Conservation (phyloP, 2,329 filamentous ascomycete genomes). For the Nemania serpens region DNA sequence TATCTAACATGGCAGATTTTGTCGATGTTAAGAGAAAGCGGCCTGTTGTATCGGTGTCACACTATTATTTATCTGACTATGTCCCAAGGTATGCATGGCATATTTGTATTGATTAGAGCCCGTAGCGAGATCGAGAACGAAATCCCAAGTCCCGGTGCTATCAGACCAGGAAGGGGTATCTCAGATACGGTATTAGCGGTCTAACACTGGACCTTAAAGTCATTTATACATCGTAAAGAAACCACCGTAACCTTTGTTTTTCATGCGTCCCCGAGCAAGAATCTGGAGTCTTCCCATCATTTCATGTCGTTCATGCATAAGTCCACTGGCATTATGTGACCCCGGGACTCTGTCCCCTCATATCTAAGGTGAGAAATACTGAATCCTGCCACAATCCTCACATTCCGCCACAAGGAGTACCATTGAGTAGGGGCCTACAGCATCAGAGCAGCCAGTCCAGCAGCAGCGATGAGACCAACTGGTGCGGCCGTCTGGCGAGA, state of each 20-base stretch:
- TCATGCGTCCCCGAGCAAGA: constrained; percentile 30
- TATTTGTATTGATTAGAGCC: constrained; percentile 38
- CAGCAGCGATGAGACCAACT: constrained; percentile 37
- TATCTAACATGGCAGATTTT: no score
- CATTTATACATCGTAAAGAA: constrained; percentile 42
- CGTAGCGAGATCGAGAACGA: constrained; percentile 36
- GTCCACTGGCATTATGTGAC: constrained; percentile 36
- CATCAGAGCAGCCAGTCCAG: constrained; percentile 39
- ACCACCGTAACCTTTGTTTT: constrained; percentile 33
- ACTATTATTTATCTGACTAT: not conserved
- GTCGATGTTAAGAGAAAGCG: not conserved
- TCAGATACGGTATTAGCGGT: constrained; percentile 39
- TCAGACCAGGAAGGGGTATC: constrained; percentile 39
- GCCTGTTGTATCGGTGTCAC: not conserved
- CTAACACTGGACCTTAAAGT: constrained; percentile 30
- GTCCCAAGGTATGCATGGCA: constrained; percentile 13
- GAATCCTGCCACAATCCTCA: constrained; percentile 27
- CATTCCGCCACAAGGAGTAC: constrained; percentile 15
- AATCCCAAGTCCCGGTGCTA: constrained; percentile 37
- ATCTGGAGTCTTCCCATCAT: constrained; percentile 30
- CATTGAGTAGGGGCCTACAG: constrained; percentile 29
- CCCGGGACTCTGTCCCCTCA: constrained; percentile 26
- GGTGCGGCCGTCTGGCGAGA: constrained; percentile 39
- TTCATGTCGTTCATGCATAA: constrained; percentile 29
- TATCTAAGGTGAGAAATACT: constrained; percentile 32